Evolutionary conservation across 192 early-diverging fungal species (phyloP), one percentile per base, ranked within the genome.

Genomic region (Allomyces javanicus): DNA sequence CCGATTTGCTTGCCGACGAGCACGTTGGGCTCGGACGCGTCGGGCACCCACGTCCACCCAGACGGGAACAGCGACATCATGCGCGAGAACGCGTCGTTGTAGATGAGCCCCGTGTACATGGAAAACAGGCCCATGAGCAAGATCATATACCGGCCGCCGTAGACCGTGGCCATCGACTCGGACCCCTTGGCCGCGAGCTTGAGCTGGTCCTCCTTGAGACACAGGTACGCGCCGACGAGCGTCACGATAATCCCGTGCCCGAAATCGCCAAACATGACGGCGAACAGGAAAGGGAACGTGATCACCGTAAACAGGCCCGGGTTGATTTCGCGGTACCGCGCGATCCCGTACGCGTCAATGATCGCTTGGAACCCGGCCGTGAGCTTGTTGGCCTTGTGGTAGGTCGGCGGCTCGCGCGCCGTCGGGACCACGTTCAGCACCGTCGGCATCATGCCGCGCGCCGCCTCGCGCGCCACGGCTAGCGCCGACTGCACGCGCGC

Each of bases 211-310:
- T 99, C 96, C 68, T 89, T 85, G 43, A 78, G 44, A 63, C 87
- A 83, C 71, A 99, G 75, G 70, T 86, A 89, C 1, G 79, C 70
- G 7, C 86, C 92, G 67, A 75, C 71, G n/a, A 88, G 67, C 5
- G 90, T 77, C 77, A 99, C 82, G 61, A 99, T 67, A 44, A 92
- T 72, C 25, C 94, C 96, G 71, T 99, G 96, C 63, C 96, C 96
- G 44, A 96, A 82, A 76, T 99, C 96, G 67, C 96, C 96, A 82
- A 99, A 99, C 96, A 99, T 99, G 66, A 99, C 83, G 62, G 96
- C 94, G 77, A 99, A 99, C 65, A 99, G 75, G 74, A 99, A 99
- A n/a, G 96, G 96, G 80, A 99, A 99, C 0, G 92, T 93, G 58
- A 97, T 95, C 14, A 89, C 72, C 0, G 96, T 96, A 66, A 96